Base-by-base conservation (phyloP, 345 rosid genomes). In the thale cress (Arabidopsis thaliana) region DNA sequence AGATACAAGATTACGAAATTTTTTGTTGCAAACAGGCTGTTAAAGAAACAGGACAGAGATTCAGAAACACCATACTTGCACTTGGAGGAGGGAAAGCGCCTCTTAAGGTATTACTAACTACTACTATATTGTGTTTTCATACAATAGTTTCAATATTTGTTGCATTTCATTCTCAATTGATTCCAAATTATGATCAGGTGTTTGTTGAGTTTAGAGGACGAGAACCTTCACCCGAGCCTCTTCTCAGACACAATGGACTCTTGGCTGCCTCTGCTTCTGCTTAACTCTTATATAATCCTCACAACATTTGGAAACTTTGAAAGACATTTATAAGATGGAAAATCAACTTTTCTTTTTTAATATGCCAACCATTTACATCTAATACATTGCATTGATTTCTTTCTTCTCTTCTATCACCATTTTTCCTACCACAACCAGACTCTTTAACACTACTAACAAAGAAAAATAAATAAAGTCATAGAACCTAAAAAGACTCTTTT, bases 31-130 rank as follows among this genome's bases (percentile, higher is more conserved):
- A 49, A 69, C 89, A 93, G 98, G 98, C 98, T 76, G 92, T 89
- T 45, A 71, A 87, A 79, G 91, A 89, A 73, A 89, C 92, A 3
- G 97, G 96, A 36, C 72, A 56, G 61, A 89, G 77, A 81, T 93
- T 93, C 84, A 80, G 93, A 25, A 87, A 93, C 78, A 93, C 98
- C 41, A 72, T 93, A 72, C 96, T 93, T 61, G 97, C 96, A 45
- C 92, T 91, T 59, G 98, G 98, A 63, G 98, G 98, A 65, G 98
- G 96, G 59, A 93, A 89, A 76, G 87, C 93, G 0, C 96, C 98
- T 65, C 72, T 87, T 7, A 82, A 89, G 89, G 97, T 93, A 68
- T 73, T 80, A 28, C 32, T 76, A 16, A 16, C 20, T 79, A 28
- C 20, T 34, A 12, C 23, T 8, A 22, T 11, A 2, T 41, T 12